These are phyloP conservation scores for Kwoniella dendrophila DNA, from an alignment of 768 basidiomycete genomes.

Conservation along the genomic window DNA sequence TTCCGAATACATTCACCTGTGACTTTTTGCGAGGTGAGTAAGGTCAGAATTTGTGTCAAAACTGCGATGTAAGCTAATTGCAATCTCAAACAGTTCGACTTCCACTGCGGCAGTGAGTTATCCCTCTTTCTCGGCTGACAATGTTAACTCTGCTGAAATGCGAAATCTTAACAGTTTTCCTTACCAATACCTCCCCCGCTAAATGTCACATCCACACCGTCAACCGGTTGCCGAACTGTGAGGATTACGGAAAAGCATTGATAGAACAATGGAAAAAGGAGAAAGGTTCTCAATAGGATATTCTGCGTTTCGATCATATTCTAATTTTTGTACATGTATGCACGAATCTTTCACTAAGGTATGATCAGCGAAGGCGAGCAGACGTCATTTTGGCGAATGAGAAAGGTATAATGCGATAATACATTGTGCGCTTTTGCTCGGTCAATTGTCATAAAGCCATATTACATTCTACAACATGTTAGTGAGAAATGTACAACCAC, in stretches of 20 bases:
- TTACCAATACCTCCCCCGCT: conserved; percentile 49
- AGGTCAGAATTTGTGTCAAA: too few relatives aligned
- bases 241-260: conserved; percentile 48
- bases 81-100: conserved; percentile 35
- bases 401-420: too few relatives aligned
- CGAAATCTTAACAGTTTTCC: conserved; percentile 34
- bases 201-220: conserved; percentile 52
- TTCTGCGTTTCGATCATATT: too few relatives aligned
- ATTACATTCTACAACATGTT: too few relatives aligned
- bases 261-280: conserved; percentile 29
- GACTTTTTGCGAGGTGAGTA: conserved; percentile 42
- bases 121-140: neutral
- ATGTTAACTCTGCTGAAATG: neutral
- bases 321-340: too few relatives aligned
- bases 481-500: too few relatives aligned
- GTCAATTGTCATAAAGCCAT: too few relatives aligned
- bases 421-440: too few relatives aligned
- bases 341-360: too few relatives aligned
- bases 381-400: too few relatives aligned
- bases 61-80: neutral
- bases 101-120: conserved; percentile 49
- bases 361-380: too few relatives aligned
- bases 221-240: conserved; percentile 43
- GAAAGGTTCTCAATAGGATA: neutral
- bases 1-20: conserved; percentile 48